Evolutionary conservation across 768 basidiomycete genomes (phyloP).

Genomic region (Boletus sensibilis): DNA sequence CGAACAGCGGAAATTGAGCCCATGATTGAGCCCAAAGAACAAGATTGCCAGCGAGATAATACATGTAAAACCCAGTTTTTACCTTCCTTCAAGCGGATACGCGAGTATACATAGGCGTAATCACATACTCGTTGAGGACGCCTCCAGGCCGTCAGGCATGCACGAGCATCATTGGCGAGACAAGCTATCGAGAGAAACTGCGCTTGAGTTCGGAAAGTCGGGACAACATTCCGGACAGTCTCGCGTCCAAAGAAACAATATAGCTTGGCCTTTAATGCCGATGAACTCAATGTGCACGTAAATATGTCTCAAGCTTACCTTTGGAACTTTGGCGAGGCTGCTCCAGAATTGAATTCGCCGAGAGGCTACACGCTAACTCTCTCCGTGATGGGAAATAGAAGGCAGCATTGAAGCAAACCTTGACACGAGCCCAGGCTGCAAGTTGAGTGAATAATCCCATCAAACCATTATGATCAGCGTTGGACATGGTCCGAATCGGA

Average conservation of each 20-base stretch:
- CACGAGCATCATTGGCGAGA: background rate
- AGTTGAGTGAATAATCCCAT: background rate
- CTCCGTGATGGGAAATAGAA: constrained; percentile 4
- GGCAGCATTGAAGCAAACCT: background rate
- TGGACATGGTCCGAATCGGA: background rate
- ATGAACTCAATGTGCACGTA: background rate
- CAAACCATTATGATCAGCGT: background rate
- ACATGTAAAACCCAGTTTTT: background rate
- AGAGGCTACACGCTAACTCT: background rate
- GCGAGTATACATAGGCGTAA: background rate
- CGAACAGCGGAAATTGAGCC: background rate
- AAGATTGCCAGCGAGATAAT: background rate
- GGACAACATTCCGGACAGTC: too few species aligned
- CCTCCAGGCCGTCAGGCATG: background rate
- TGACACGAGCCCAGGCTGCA: background rate
- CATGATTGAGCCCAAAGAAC: background rate
- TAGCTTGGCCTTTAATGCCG: too few species aligned
- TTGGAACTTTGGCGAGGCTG: background rate
- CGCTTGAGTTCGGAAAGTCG: background rate
- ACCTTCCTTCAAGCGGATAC: background rate
- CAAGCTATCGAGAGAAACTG: background rate
- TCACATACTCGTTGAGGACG: background rate
- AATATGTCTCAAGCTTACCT: background rate
- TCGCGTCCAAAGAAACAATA: too few species aligned
- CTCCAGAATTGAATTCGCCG: background rate